These are phyloP conservation scores for Xerocomellus amylosporus DNA, from an alignment of 768 basidiomycete genomes.

Conservation along the genomic window DNA sequence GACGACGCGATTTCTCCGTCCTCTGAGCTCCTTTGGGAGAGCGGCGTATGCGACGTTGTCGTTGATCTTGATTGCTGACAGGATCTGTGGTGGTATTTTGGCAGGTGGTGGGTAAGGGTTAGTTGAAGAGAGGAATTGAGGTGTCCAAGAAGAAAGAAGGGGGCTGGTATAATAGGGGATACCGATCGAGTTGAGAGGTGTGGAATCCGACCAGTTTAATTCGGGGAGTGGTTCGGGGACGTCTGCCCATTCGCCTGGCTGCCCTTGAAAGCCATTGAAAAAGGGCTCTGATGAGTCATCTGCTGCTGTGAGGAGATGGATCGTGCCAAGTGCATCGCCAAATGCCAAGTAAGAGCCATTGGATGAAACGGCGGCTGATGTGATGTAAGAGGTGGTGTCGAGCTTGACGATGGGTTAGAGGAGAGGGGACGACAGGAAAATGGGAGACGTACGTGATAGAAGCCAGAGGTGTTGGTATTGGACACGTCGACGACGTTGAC, in stretches of 20 bases:
- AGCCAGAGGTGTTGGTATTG: constrained; percentile 65
- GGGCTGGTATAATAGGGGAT: constrained; percentile 76
- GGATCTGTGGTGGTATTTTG: constrained; percentile 76
- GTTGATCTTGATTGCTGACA: constrained; percentile 77
- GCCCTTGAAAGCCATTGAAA: constrained; percentile 88
- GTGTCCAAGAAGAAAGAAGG: constrained; percentile 66
- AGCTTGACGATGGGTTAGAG: constrained; percentile 42
- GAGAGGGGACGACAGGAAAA: not conserved
- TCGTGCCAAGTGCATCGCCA: constrained; percentile 80
- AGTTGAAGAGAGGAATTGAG: constrained; percentile 53
- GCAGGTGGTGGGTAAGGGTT: constrained; percentile 61
- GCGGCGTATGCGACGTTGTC: constrained; percentile 90
- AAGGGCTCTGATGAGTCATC: constrained; percentile 56
- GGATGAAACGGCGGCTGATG: constrained; percentile 76
- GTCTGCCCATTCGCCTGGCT: constrained; percentile 84
- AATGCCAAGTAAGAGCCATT: constrained; percentile 91
- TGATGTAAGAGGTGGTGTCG: constrained; percentile 72
- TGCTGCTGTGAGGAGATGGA: constrained; percentile 80
- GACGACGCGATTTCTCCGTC: constrained; percentile 72
- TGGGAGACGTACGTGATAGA: constrained; percentile 63
- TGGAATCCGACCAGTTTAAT: constrained; percentile 79
- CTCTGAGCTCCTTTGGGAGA: constrained; percentile 81
- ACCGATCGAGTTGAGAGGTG: constrained; percentile 89
- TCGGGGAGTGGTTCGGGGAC: constrained; percentile 61
- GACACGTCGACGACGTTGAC: constrained; percentile 83